phyloP scores from a whole-genome alignment of 257 asterid genomes.

The Solanum chmielewskii region DNA sequence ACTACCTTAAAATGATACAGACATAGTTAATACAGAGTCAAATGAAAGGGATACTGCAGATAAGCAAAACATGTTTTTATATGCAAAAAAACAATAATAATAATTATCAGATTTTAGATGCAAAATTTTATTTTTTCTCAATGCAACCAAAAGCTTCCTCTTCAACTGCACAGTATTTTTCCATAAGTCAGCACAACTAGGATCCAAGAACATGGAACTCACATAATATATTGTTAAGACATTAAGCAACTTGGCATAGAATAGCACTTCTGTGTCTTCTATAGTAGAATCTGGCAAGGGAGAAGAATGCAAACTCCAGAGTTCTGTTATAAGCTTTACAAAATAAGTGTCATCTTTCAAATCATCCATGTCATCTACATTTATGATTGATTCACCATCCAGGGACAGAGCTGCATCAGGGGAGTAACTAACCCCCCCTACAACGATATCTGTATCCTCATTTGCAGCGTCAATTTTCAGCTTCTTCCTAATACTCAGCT shows the following conservation, averaged over 20 bases:
- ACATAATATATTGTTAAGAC: conserved; percentile 56
- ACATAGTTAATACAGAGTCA: background rate
- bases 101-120: background rate
- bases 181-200: background rate
- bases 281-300: conserved; percentile 11
- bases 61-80: background rate
- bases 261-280: conserved; percentile 44
- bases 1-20: background rate
- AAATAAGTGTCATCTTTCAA: conserved; percentile 17
- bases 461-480: conserved; percentile 31
- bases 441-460: conserved; percentile 52
- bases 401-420: conserved; percentile 25
- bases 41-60: background rate
- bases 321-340: conserved; percentile 30
- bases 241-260: conserved; percentile 68
- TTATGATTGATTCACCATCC: conserved; percentile 25
- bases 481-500: conserved; percentile 35
- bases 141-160: background rate
- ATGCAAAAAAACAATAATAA: background rate
- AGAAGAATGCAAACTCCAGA: conserved; percentile 41
- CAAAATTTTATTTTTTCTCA: background rate
- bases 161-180: background rate
- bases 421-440: conserved; percentile 51
- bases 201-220: conserved; percentile 20
- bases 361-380: conserved; percentile 30